Base-by-base conservation (phyloP, 176 grass and related monocot genomes). In the Pontederia crassipes region DNA sequence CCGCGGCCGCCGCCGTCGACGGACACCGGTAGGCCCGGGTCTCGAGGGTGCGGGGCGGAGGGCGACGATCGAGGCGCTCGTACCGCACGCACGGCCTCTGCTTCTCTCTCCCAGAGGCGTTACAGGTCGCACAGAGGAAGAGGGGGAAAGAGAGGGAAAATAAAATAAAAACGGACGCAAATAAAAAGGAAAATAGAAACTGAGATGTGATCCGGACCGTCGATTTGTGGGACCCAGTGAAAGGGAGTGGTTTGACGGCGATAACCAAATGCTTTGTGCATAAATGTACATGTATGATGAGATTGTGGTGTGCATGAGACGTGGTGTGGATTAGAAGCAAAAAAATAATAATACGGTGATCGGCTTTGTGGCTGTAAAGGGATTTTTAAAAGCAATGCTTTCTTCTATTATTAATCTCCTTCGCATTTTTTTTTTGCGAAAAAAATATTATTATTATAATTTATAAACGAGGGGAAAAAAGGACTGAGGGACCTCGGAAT, bases 111-210 rank as follows among this genome's bases (percentile, higher is more conserved):
- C 5, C 10, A 40, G 49, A 52, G 57, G 47, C 68, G 45, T 14
- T 45, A 17, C n/a, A 50, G 12, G 16, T 24, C 52, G 45, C 8
- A 3, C 14, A 32, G 20, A 32, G 45, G 60, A 35, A 27, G 47
- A 3, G 9, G 27, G 54, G 12, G 63, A 79, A 66, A 64, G 75
- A 73, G 83, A 83, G 80, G 79, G 63, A 77, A 70, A 64, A 56
- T 12, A 46, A 69, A n/a, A 60, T 52, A 59, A 46, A 55, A 3
- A 24, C 20, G 10, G 49, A 62, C 10, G 66, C 49, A 57, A 77
- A 69, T 18, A 27, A 54, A 56, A 75, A 56, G 35, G 13, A 66
- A 69, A 69, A 57, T 68, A 54, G 12, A 54, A 16, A 17, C 15
- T 46, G 46, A 24, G 45, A 8, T 24, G 12, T 11, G 20, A 61